These are phyloP conservation scores for Aegilops umbellulata DNA, from an alignment of 176 grass and related monocot genomes.

Conservation along the genomic window DNA sequence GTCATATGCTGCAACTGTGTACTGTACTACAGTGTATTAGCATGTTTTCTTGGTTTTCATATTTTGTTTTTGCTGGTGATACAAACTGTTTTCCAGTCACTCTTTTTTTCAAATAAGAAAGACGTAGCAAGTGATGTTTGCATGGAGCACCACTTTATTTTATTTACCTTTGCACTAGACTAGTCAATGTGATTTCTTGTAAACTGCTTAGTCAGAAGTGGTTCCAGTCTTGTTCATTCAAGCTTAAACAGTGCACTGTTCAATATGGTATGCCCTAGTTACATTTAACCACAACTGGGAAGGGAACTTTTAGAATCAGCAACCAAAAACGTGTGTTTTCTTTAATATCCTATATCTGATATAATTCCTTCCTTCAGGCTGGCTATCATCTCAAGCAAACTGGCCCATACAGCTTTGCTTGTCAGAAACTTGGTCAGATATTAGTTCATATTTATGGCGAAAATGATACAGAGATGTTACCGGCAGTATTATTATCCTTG, in stretches of 20 bases:
- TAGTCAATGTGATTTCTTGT: conserved; percentile 4
- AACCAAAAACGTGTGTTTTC: conserved; percentile 17
- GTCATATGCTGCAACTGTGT: conserved; percentile 8
- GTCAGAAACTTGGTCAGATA: conserved; percentile 93
- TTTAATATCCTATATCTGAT: conserved; percentile 37
- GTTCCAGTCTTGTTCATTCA: background rate
- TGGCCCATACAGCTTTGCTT: conserved; percentile 61
- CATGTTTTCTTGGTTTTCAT: background rate
- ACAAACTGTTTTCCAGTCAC: background rate
- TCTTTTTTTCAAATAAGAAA: background rate
- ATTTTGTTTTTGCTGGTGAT: background rate
- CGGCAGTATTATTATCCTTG: conserved; percentile 86
- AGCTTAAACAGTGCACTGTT: background rate
- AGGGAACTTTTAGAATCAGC: background rate
- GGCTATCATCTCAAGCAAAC: conserved; percentile 85
- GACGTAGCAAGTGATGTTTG: background rate
- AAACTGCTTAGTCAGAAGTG: background rate
- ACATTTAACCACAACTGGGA: conserved; percentile 22
- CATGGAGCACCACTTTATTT: conserved; percentile 1
- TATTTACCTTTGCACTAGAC: conserved; percentile 5
- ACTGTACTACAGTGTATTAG: background rate
- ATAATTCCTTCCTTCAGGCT: conserved; percentile 44
- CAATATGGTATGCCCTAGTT: background rate
- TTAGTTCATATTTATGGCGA: conserved; percentile 52
- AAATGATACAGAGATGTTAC: conserved; percentile 57